phyloP scores from a whole-genome alignment of 495 filamentous ascomycete species.

The Neurospora sp. region DNA sequence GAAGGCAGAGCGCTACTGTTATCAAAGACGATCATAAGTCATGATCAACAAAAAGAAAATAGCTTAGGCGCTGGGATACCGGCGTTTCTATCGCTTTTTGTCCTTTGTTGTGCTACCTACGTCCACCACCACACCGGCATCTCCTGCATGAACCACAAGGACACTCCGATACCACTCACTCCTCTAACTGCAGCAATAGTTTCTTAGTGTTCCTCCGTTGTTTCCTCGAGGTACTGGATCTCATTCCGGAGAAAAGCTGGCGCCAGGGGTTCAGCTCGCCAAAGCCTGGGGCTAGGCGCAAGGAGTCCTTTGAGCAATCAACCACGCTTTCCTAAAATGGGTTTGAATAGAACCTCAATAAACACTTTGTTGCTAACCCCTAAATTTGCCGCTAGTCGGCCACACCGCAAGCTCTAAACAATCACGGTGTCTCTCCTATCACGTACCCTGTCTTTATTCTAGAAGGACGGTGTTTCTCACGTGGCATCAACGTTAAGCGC shows the following conservation, averaged over 20 bases:
- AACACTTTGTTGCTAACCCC: background rate
- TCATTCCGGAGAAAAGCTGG: background rate
- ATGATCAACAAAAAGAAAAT: background rate
- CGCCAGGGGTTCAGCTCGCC: background rate
- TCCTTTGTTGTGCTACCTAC: background rate
- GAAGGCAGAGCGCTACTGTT: background rate
- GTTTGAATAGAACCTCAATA: slow-evolving; percentile 28
- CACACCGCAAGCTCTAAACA: background rate
- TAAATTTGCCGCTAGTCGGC: background rate
- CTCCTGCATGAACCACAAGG: background rate
- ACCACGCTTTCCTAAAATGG: slow-evolving; percentile 16
- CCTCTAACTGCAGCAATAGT: background rate
- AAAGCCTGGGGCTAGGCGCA: background rate
- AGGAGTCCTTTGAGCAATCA: background rate
- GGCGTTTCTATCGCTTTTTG: background rate
- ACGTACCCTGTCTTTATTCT: background rate
- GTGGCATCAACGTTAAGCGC: background rate
- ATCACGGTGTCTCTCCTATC: background rate
- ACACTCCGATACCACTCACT: background rate
- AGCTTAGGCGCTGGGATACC: background rate
- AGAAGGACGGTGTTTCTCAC: background rate
- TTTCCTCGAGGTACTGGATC: background rate
- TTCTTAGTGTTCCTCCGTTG: background rate
- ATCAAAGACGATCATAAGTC: background rate
- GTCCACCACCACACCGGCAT: background rate